Percentiles rank a stretch among this genome's conserved stretches.
These are phyloP conservation scores for Calonectria fujianensis DNA, from an alignment of 2,329 filamentous ascomycete species.

Conservation along the genomic window DNA sequence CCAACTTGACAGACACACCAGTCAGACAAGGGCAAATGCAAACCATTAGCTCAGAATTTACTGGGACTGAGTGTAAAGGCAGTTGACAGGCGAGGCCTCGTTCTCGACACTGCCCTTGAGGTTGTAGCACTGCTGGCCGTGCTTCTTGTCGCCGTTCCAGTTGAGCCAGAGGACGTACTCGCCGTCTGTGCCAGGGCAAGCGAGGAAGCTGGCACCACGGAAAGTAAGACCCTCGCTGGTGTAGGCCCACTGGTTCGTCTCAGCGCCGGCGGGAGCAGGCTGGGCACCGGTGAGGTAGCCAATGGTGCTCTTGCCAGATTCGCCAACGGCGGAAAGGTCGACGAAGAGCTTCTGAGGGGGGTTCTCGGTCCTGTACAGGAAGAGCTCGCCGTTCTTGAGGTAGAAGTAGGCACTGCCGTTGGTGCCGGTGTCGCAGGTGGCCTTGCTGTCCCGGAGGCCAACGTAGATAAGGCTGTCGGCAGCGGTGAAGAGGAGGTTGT, in stretches of 20 bases:
- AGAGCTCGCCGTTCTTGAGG: conserved; percentile 66
- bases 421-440: conserved; percentile 66
- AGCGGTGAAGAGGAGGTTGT: conserved; percentile 68
- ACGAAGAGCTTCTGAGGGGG: conserved; percentile 70
- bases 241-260: conserved; percentile 69
- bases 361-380: conserved; percentile 64
- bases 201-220: conserved; percentile 66
- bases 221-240: conserved; percentile 67
- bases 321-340: conserved; percentile 76
- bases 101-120: conserved; percentile 58
- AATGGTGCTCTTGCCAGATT: conserved; percentile 65
- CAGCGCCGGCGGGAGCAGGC: conserved; percentile 61
- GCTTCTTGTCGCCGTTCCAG: conserved; percentile 55
- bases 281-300: conserved; percentile 69
- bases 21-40: not conserved
- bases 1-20: too few relatives aligned
- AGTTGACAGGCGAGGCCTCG: conserved; percentile 58
- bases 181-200: conserved; percentile 68
- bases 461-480: conserved; percentile 65
- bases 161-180: conserved; percentile 65
- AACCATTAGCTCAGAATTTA: conserved; percentile 5
- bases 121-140: conserved; percentile 62
- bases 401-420: conserved; percentile 69
- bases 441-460: conserved; percentile 65
- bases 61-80: conserved; percentile 58